Base-by-base conservation (phyloP, 371 early-diverging fungal species). In the Mortierella sp. region DNA sequence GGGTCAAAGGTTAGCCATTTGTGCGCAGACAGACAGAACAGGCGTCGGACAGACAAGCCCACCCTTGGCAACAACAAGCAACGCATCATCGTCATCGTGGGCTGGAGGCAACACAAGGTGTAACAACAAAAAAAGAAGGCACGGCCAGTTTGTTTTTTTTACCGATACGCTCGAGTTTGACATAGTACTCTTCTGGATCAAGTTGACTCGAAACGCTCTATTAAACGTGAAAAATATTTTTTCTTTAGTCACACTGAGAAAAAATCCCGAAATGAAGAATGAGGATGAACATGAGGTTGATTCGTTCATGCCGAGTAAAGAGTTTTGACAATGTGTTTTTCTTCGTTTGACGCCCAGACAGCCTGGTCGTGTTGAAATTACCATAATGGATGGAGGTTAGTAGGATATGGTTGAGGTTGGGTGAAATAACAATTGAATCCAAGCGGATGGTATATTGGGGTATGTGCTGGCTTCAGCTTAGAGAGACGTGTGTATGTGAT, bases 101-200 rank as follows among this genome's bases (percentile, higher is more conserved):
- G n/a, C n/a, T n/a, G n/a, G n/a, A n/a, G 47, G 1, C 5, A 31
- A 40, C 52, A 61, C n/a, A 66, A 67, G 44, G 71, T 76, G 71
- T 76, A 67, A 76, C 77, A 47, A 67, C 24, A 19, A 2, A 50
- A 34, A 50, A 41, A 8, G 65, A 26, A 16, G 14, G 26, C 40
- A 26, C 40, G n/a, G 24, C 2, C 52, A 47, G 29, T 14, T 31
- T 50, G 29, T 14, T 31, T 50, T 34, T 29, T 22, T 64, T 80
- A 80, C 80, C 80, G 45, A 80, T 80, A 66, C 80, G 80, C 69
- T 80, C 79, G 45, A 75, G 79, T 40, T 76, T 77, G 64, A 70
- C 77, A 52, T 79, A 80, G 40, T 76, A 76, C 26, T 84, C 86
- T 74, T 86, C 85, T 53, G 79, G 79, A 70, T 87, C 87, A 58